These are phyloP conservation scores for Vanrija pseudolonga DNA, from an alignment of 1,284 basidiomycete species.

Conservation along the genomic window DNA sequence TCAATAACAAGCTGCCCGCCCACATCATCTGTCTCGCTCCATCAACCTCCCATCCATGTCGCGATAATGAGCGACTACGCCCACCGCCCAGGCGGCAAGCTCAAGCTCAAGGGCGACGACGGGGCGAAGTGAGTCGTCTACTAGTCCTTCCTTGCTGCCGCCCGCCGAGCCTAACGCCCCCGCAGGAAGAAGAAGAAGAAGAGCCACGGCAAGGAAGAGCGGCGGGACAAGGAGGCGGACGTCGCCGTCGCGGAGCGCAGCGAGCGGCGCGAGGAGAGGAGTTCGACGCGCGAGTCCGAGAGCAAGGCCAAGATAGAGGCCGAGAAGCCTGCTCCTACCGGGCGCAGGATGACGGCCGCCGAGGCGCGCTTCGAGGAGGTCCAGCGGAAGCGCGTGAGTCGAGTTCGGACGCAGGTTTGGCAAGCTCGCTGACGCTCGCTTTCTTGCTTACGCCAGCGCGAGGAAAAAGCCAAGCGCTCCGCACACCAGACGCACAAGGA, in stretches of 20 bases:
- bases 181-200: constrained; percentile 75
- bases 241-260: constrained; percentile 44
- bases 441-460: too few species aligned
- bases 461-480: constrained; percentile 72
- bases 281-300: constrained; percentile 28
- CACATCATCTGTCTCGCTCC: neutral
- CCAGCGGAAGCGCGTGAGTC: constrained; percentile 69
- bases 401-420: neutral
- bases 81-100: constrained; percentile 76
- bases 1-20: neutral
- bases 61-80: constrained; percentile 67
- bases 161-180: too few species aligned
- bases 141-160: too few species aligned
- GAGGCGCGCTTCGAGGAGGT: constrained; percentile 84
- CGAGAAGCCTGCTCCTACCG: neutral
- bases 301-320: neutral
- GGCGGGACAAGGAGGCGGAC: constrained; percentile 22
- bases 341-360: constrained; percentile 70
- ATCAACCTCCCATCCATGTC: constrained; percentile 35
- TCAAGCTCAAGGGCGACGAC: constrained; percentile 80
- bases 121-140: constrained; percentile 64
- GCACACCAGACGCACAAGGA: constrained; percentile 92
- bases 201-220: constrained; percentile 54
- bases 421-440: too few species aligned
- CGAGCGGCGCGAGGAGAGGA: constrained; percentile 43